Evolutionary conservation across 495 filamentous ascomycete species (phyloP), one percentile per base, ranked within the genome.

Genomic region (Aspergillus coremiiformis): DNA sequence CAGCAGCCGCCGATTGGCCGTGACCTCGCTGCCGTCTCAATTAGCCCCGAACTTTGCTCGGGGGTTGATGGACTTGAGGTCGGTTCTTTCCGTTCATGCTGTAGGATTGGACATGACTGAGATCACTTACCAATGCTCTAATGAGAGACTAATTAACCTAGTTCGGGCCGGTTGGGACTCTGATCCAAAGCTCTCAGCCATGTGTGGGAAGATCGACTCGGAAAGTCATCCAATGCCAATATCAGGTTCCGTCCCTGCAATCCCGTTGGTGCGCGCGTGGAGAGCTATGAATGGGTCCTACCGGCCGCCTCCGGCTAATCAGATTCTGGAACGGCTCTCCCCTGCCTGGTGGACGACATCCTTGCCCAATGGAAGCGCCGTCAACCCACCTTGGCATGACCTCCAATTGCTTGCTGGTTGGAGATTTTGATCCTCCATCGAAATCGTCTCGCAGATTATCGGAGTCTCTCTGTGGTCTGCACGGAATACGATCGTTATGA

Each of bases 281-380:
- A 57, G 51, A 63, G 58, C 61, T 58, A 65, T 61, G 29, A 46
- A 55, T 52, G 57, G 51, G 54, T 54, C 43, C 60, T 62, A 62
- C 65, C 59, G 59, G 54, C 59, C 48, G 58, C 62, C 62, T 54
- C 65, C 69, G 61, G 61, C 65, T 68, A 68, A 72, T 72, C 52
- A 64, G 55, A 56, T 63, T 17, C 20, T 44, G 10, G 53, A 48
- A 56, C 37, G 37, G 50, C 23, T 47, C 48, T 12, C 15, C 56
- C 37, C 46, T 50, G 55, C 44, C 29, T 41, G 32, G 32, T 35
- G 32, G 37, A 54, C 42, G 45, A 21, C 45, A 39, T 45, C 52
- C 55, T n/a, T 51, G 45, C 33, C 50, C 51, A 47, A 23, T 29
- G 39, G 55, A 58, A 62, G 59, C 55, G 59, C 44, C 56, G 33